These are phyloP conservation scores for Phialophora chinensis DNA, from an alignment of 2,329 filamentous ascomycete genomes.

Conservation along the genomic window DNA sequence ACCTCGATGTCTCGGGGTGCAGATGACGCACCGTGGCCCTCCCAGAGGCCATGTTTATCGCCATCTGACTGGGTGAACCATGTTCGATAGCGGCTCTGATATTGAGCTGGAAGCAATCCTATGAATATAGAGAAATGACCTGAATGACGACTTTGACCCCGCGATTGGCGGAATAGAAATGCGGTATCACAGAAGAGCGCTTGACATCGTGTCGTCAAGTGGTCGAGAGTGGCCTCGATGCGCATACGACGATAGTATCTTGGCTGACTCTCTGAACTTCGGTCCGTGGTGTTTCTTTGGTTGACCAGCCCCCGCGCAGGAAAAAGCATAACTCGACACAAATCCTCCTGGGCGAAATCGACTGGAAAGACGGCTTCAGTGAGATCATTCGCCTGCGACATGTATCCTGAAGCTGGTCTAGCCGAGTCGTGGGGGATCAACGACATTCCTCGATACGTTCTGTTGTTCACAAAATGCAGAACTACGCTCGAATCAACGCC, in stretches of 20 bases:
- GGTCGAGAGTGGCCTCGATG: conserved; percentile 11
- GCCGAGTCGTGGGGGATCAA: conserved; percentile 20
- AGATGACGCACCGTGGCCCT: conserved; percentile 31
- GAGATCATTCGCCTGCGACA: conserved; percentile 30
- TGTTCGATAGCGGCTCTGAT: conserved; percentile 3
- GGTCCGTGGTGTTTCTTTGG: conserved; percentile 7
- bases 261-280: conserved; percentile 6
- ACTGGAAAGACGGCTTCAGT: conserved; percentile 19
- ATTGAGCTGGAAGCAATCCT: conserved; percentile 19
- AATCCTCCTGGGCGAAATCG: conserved; percentile 8
- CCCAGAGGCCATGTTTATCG: conserved; percentile 1
- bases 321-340: conserved; percentile 17
- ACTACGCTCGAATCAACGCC: conserved; percentile 29
- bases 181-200: conserved; percentile 30
- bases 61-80: conserved; percentile 18
- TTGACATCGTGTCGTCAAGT: conserved; percentile 16
- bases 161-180: conserved; percentile 23
- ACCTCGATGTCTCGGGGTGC: conserved; percentile 9
- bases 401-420: conserved; percentile 18
- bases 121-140: conserved; percentile 16
- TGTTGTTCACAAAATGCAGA: conserved; percentile 23
- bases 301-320: neutral
- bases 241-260: conserved; percentile 21
- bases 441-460: conserved; percentile 22
- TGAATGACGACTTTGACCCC: conserved; percentile 15